A percentile compares a stretch with the other conserved stretches of the same genome.
Evolutionary conservation across 2,329 filamentous ascomycete genomes (phyloP).

Genomic region (Beauveria scarabaeidicola): DNA sequence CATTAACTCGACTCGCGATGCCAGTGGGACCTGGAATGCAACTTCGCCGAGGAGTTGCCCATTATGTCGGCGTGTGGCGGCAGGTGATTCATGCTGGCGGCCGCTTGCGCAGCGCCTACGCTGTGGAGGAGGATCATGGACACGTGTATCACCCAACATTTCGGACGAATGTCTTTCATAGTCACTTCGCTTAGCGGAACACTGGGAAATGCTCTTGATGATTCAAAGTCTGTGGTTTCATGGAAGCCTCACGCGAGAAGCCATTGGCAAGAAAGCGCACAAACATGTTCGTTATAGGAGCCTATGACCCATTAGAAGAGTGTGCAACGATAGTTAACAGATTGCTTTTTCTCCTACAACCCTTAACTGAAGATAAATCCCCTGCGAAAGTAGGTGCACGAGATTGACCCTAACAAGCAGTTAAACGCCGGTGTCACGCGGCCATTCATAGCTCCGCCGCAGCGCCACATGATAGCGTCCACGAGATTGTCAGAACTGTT

Average conservation of each 20-base stretch:
- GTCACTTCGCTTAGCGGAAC: neutral
- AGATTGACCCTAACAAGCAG: too few relatives aligned
- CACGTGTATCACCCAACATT: neutral
- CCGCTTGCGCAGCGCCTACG: neutral
- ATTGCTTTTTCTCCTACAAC: neutral
- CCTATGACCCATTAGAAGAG: neutral
- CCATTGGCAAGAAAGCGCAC: neutral
- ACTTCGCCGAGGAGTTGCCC: neutral
- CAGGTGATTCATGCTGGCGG: neutral
- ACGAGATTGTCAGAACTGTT: neutral
- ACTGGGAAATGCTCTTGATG: neutral
- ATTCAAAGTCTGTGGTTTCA: neutral
- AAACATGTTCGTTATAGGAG: neutral
- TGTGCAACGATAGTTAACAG: conserved; percentile 7
- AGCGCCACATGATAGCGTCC: neutral
- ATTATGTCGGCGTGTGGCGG: neutral
- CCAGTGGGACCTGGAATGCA: neutral
- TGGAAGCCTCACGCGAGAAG: neutral
- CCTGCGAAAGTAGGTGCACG: neutral
- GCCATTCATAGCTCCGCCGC: neutral
- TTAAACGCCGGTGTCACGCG: neutral
- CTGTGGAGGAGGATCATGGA: neutral
- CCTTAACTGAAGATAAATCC: too few relatives aligned
- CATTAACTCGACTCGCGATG: neutral
- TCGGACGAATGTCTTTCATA: neutral